phyloP scores from a whole-genome alignment of 2,329 filamentous ascomycete species.

The Aschersonia sp. region DNA sequence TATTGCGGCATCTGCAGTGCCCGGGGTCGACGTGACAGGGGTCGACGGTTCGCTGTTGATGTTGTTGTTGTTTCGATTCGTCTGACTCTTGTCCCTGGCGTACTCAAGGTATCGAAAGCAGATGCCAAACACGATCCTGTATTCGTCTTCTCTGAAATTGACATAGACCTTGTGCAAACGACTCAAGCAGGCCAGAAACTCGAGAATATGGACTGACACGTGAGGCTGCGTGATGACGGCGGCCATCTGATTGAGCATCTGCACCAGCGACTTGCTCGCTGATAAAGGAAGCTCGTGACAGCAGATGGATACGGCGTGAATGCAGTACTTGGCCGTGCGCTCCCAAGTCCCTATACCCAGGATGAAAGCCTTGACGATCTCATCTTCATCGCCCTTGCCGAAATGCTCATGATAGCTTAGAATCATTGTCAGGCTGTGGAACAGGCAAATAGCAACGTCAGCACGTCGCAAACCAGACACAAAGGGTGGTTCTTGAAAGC shows the following conservation, averaged over 20 bases:
- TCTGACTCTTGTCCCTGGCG: slow-evolving; percentile 52
- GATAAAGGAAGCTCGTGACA: slow-evolving; percentile 87
- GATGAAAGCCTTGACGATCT: slow-evolving; percentile 76
- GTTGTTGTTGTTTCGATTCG: slow-evolving; percentile 29
- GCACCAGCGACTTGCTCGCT: slow-evolving; percentile 71
- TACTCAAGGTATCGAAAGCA: slow-evolving; percentile 90
- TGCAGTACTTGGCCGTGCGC: slow-evolving; percentile 78
- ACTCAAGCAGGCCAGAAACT: slow-evolving; percentile 83
- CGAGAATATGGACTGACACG: slow-evolving; percentile 85
- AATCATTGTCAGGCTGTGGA: slow-evolving; percentile 74
- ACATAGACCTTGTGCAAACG: slow-evolving; percentile 72
- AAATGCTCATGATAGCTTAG: slow-evolving; percentile 84
- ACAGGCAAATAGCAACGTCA: slow-evolving; percentile 79
- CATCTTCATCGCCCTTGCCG: slow-evolving; percentile 72
- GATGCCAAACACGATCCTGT: slow-evolving; percentile 86
- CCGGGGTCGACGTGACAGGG: slow-evolving; percentile 8
- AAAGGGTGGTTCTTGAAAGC: slow-evolving; percentile 67
- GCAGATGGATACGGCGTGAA: slow-evolving; percentile 87
- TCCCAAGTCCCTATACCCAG: slow-evolving; percentile 75
- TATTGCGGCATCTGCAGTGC: slow-evolving; percentile 17
- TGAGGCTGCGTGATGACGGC: slow-evolving; percentile 89
- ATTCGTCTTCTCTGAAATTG: slow-evolving; percentile 84
- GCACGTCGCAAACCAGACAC: slow-evolving; percentile 71
- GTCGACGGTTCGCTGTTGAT: slow-evolving; percentile 27
- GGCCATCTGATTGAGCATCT: slow-evolving; percentile 83